Evolutionary conservation across 2,329 filamentous ascomycete genomes (phyloP).

Genomic region (Cytospora paraplurivora): DNA sequence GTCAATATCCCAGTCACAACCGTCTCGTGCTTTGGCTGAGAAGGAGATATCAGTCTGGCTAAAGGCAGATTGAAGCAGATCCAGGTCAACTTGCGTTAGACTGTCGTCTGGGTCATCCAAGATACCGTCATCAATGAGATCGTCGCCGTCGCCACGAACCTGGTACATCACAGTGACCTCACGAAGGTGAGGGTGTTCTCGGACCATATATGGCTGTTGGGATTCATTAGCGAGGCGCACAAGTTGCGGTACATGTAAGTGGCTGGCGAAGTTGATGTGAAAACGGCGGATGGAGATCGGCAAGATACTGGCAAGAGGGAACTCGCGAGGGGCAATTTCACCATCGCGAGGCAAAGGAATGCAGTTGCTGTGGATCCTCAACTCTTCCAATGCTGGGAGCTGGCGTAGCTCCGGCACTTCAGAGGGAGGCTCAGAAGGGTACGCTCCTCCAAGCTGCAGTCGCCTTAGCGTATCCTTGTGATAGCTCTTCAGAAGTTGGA

Average conservation of each 20-base stretch:
- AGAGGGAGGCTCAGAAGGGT: too few relatives aligned
- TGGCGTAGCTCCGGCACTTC: background rate
- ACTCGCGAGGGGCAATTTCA: background rate
- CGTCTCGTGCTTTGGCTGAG: background rate
- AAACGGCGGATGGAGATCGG: background rate
- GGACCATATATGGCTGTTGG: background rate
- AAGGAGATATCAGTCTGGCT: background rate
- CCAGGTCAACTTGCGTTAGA: too few relatives aligned
- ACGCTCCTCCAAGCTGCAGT: background rate
- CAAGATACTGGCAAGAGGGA: background rate
- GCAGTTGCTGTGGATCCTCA: background rate
- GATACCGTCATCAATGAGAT: too few relatives aligned
- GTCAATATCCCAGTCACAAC: background rate
- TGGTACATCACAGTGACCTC: background rate
- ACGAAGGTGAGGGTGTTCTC: background rate
- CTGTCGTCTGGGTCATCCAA: too few relatives aligned
- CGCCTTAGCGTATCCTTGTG: background rate
- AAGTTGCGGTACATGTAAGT: background rate
- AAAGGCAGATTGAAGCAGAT: background rate
- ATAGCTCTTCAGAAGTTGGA: background rate
- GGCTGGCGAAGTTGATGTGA: background rate
- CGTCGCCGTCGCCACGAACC: background rate
- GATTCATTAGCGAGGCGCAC: background rate
- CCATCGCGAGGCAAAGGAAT: background rate
- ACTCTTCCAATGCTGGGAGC: background rate